Conservation (phyloP, 345 rosid genomes). For the Combretum micranthum region DNA sequence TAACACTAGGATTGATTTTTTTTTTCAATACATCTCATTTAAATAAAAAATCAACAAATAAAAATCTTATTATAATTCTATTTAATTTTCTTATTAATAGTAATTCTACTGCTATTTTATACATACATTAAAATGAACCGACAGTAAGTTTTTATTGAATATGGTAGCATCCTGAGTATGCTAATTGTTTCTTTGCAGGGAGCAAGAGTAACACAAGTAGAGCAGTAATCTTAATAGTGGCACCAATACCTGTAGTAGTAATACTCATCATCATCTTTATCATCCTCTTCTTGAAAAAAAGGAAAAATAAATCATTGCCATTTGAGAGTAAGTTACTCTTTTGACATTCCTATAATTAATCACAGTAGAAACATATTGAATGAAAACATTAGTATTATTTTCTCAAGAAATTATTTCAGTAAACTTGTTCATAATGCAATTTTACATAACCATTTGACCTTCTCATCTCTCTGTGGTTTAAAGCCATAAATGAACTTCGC, state of each 20-base stretch:
- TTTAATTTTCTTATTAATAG: no score
- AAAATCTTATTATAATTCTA: no score
- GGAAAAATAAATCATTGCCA: neutral
- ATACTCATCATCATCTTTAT: neutral
- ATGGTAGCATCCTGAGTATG: neutral
- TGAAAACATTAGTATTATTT: neutral
- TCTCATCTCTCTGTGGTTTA: no score
- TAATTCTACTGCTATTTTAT: no score
- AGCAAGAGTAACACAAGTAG: constrained; percentile 1
- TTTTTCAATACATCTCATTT: no score
- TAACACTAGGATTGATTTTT: no score
- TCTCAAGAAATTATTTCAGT: neutral
- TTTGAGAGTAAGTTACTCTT: constrained; percentile 6
- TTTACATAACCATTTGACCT: neutral
- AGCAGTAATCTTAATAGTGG: constrained; percentile 5
- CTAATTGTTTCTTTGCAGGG: constrained; percentile 3
- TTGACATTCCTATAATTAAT: no score
- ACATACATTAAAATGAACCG: no score
- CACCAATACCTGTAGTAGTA: constrained; percentile 3
- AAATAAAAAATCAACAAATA: no score
- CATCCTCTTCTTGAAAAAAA: constrained; percentile 5
- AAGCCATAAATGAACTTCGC: constrained; percentile 13
- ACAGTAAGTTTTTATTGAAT: no score
- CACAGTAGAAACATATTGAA: no score
- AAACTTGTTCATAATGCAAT: neutral